These are phyloP conservation scores for Dactylellina sp. DNA, from an alignment of 2,329 filamentous ascomycete species.

Conservation along the genomic window DNA sequence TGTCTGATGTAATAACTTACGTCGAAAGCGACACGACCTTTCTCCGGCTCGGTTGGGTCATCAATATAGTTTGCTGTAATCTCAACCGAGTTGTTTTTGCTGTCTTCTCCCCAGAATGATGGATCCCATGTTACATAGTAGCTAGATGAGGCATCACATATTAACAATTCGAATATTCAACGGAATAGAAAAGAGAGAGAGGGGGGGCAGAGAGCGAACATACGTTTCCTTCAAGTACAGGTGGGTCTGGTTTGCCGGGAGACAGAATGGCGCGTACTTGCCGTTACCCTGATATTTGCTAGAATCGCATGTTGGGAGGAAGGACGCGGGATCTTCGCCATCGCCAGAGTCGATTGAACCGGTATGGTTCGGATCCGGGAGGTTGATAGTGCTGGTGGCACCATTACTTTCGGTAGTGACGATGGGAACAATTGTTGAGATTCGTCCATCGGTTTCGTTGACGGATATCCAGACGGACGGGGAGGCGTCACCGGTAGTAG, in stretches of 20 bases:
- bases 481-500: slow-evolving; percentile 16
- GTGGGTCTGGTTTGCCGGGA: slow-evolving; percentile 36
- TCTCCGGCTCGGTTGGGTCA: slow-evolving; percentile 18
- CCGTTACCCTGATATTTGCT: slow-evolving; percentile 46
- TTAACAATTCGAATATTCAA: not conserved
- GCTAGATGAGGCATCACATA: slow-evolving; percentile 5
- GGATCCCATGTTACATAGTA: slow-evolving; percentile 56
- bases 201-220: not conserved
- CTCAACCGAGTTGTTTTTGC: slow-evolving; percentile 42
- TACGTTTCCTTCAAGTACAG: slow-evolving; percentile 46
- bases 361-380: slow-evolving; percentile 34
- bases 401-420: slow-evolving; percentile 48
- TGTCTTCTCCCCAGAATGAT: slow-evolving; percentile 47
- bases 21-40: slow-evolving; percentile 48
- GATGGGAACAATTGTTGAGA: slow-evolving; percentile 38
- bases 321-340: slow-evolving; percentile 36
- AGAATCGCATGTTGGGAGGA: slow-evolving; percentile 50
- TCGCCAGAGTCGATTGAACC: slow-evolving; percentile 20
- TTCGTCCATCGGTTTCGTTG: slow-evolving; percentile 50
- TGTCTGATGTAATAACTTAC: too few relatives aligned
- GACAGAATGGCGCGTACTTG: slow-evolving; percentile 52
- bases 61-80: slow-evolving; percentile 43
- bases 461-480: slow-evolving; percentile 50
- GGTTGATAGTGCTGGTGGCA: slow-evolving; percentile 42
- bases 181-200: not conserved